Evolutionary conservation across 768 basidiomycete species (phyloP), one percentile per base, ranked within the genome.

Genomic region (Hortiboletus campestris): DNA sequence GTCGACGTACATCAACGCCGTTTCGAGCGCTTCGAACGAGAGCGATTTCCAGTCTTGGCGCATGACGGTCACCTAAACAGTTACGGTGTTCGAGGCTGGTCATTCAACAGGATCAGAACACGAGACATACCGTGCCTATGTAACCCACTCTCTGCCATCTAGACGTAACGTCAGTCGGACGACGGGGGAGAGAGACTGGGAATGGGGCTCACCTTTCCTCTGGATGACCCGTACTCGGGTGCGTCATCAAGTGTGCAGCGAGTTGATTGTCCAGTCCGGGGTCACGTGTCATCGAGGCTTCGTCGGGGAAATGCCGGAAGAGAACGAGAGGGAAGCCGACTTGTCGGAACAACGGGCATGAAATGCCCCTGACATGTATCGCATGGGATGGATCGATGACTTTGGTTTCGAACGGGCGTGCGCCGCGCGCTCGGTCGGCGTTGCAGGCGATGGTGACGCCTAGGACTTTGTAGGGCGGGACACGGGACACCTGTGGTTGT

Each of bases 1-100:
- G 58, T 75, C 72, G 32, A 70, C 65, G 29, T 68, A 74, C 68
- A 72, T 71, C 63, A 72, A 65, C 35, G 55, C 61, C 2, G 67
- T 68, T 49, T 68, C 67, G 3, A 66, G 46, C 1, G 63, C 67
- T 45, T 68, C 67, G 2, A 61, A 59, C 22, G 67, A 64, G 20
- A 68, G 65, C 0, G 60, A 28, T 14, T 63, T 63, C 40, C 58
- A 55, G 38, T 68, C 67, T 58, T 60, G 61, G 35, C 65, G 64
- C 55, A 68, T 67, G 25, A 66, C 57, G 4, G 61, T 68, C 41
- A 68, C 67, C 67, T 68, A 43, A 7, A 28, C 14, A 36, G 38
- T 4, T 25, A 25, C 25, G 4, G 40, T 4, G 0, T 48, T 49
- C 40, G 14, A 46, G 8, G 32, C 12, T 22, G 32, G 11, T 28